These are phyloP conservation scores for Parsonsia alboflavescens DNA, from an alignment of 257 asterid genomes.

Conservation along the genomic window DNA sequence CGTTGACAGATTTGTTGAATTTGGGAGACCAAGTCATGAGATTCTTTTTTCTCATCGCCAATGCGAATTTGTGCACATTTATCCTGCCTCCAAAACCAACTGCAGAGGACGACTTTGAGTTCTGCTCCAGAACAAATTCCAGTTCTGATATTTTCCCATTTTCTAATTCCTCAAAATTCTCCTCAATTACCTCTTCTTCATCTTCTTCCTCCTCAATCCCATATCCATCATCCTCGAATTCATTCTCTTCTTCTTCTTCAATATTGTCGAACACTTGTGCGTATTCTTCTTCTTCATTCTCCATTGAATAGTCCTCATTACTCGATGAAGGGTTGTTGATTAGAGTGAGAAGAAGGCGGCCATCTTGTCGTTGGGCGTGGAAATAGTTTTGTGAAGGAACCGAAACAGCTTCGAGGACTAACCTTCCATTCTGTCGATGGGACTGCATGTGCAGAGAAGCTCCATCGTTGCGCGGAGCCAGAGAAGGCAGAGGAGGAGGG, in stretches of 20 bases:
- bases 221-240: slow-evolving; percentile 11
- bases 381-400: slow-evolving; percentile 46
- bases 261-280: slow-evolving; percentile 17
- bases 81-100: slow-evolving; percentile 19
- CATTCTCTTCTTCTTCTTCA: slow-evolving; percentile 25
- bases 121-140: slow-evolving; percentile 21
- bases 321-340: slow-evolving; percentile 21
- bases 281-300: slow-evolving; percentile 19
- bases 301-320: slow-evolving; percentile 7
- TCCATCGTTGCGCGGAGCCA: slow-evolving; percentile 44
- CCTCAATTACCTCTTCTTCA: slow-evolving; percentile 8
- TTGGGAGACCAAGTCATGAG: slow-evolving; percentile 37
- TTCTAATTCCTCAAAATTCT: slow-evolving; percentile 7
- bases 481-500: slow-evolving; percentile 75
- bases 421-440: slow-evolving; percentile 53
- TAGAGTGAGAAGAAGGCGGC: slow-evolving; percentile 61
- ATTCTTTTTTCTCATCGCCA: slow-evolving; percentile 45
- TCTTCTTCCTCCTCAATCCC: slow-evolving; percentile 10
- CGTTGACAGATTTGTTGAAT: slow-evolving; percentile 23
- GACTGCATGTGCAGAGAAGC: slow-evolving; percentile 52
- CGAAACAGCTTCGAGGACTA: slow-evolving; percentile 63
- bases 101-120: slow-evolving; percentile 21
- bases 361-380: slow-evolving; percentile 51
- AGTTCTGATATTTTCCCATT: not conserved
- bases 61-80: slow-evolving; percentile 32